Conservation (phyloP, 2,329 filamentous ascomycete species). For the Aschersonia sp. region DNA sequence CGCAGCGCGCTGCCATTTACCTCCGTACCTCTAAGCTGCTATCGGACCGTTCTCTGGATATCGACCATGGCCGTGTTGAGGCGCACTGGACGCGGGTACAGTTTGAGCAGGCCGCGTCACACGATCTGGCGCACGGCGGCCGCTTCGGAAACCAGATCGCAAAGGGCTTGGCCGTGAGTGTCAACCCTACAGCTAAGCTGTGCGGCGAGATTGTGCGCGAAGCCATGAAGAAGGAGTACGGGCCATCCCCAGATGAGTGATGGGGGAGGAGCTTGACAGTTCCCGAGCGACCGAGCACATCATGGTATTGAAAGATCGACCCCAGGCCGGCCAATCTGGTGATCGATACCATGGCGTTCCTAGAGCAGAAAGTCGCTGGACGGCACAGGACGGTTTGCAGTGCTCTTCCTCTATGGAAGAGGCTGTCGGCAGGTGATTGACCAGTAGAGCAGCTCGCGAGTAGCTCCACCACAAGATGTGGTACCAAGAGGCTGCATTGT, state of each 20-base stretch:
- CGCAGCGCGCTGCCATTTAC: conserved; percentile 54
- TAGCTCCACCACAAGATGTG: too few species aligned
- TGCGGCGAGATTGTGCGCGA: conserved; percentile 56
- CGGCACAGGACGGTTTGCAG: neutral
- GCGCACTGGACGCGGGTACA: conserved; percentile 34
- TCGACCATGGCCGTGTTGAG: conserved; percentile 27
- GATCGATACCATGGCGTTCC: too few species aligned
- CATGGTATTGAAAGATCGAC: too few species aligned
- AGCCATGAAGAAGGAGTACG: conserved; percentile 56
- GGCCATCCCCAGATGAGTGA: conserved; percentile 28
- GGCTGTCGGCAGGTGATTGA: too few species aligned
- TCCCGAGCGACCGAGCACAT: too few species aligned
- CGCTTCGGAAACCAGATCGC: conserved; percentile 52
- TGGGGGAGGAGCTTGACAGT: neutral
- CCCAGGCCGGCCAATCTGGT: too few species aligned
- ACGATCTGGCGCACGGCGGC: conserved; percentile 48
- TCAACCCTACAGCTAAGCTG: conserved; percentile 54
- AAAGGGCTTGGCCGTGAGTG: conserved; percentile 46
- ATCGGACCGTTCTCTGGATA: conserved; percentile 18
- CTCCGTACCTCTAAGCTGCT: conserved; percentile 41
- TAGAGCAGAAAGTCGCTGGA: too few species aligned
- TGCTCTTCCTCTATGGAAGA: neutral
- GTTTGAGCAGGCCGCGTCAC: conserved; percentile 48
- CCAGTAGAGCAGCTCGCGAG: too few species aligned
- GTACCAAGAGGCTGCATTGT: neutral